Evolutionary conservation across 768 basidiomycete genomes (phyloP).

Genomic region (Rhodotorula toruloides): DNA sequence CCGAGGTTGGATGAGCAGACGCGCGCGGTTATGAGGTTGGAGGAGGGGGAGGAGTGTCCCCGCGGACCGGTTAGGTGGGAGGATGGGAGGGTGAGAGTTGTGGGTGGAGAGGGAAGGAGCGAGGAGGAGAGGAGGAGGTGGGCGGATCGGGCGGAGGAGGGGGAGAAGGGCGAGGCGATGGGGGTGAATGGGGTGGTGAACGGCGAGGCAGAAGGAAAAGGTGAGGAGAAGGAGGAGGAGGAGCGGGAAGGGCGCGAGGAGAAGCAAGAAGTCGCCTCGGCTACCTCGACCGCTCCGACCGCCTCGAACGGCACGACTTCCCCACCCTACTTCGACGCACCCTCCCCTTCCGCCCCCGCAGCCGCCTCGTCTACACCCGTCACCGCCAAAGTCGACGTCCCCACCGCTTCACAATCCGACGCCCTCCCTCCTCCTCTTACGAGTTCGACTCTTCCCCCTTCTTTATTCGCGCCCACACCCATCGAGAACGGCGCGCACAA

Average conservation of each 20-base stretch:
- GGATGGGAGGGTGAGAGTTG: not conserved
- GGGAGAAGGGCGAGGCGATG: not conserved
- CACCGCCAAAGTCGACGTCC: too few species aligned
- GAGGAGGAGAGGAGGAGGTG: not conserved
- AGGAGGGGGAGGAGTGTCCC: slow-evolving; percentile 8
- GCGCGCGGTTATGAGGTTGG: slow-evolving; percentile 3
- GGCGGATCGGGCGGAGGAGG: not conserved
- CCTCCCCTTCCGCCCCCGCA: too few species aligned
- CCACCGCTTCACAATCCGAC: too few species aligned
- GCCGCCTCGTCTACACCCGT: too few species aligned
- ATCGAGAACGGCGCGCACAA: not conserved
- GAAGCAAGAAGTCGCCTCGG: not conserved
- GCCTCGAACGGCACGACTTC: not conserved
- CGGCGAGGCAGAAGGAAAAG: not conserved
- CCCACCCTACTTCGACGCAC: too few species aligned
- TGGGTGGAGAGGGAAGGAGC: not conserved
- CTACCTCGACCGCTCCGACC: not conserved
- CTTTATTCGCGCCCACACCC: not conserved
- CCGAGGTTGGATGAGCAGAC: slow-evolving; percentile 59
- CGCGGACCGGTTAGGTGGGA: slow-evolving; percentile 30
- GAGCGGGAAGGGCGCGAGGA: too few species aligned
- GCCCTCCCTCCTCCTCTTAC: not conserved
- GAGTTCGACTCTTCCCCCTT: not conserved
- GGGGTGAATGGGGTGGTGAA: not conserved
- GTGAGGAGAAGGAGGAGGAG: slow-evolving; percentile 4